Percentiles rank a stretch among this genome's conserved stretches.
phyloP scores from a whole-genome alignment of 257 asterid genomes.

The Datura wrightii region DNA sequence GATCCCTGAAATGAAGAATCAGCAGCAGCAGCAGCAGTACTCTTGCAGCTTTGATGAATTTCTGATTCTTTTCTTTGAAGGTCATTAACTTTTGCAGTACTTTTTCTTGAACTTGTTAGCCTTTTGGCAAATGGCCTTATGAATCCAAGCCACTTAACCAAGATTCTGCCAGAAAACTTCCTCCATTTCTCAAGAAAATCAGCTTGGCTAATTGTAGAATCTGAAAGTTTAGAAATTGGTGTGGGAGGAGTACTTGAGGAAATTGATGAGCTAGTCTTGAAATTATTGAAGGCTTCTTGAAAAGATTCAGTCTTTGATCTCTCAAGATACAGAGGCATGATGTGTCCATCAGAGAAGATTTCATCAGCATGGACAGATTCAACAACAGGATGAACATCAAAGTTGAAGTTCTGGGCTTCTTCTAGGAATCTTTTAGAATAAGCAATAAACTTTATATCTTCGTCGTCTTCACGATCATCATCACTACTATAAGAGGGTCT shows the following conservation, averaged over 20 bases:
- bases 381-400: conserved; percentile 53
- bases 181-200: conserved; percentile 43
- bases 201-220: background rate
- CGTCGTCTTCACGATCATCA: background rate
- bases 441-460: conserved; percentile 11
- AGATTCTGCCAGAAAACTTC: conserved; percentile 38
- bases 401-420: conserved; percentile 51
- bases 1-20: conserved; percentile 30
- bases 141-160: conserved; percentile 46
- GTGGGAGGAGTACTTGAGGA: conserved; percentile 38
- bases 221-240: conserved; percentile 36
- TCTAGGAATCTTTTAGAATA: conserved; percentile 31
- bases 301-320: conserved; percentile 36
- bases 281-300: conserved; percentile 6
- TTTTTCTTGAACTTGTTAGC: conserved; percentile 43
- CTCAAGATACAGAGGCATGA: conserved; percentile 51
- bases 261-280: background rate
- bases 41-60: conserved; percentile 45
- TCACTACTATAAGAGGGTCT: conserved; percentile 21
- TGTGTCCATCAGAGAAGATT: conserved; percentile 60
- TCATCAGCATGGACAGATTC: conserved; percentile 64
- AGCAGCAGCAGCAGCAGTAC: conserved; percentile 32
- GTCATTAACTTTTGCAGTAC: conserved; percentile 50
- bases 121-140: conserved; percentile 44
- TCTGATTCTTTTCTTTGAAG: conserved; percentile 54